Evolutionary conservation across 208 protist genomes (phyloP), one percentile per base, ranked within the genome.

Genomic region (Trypanosoma lewisi): DNA sequence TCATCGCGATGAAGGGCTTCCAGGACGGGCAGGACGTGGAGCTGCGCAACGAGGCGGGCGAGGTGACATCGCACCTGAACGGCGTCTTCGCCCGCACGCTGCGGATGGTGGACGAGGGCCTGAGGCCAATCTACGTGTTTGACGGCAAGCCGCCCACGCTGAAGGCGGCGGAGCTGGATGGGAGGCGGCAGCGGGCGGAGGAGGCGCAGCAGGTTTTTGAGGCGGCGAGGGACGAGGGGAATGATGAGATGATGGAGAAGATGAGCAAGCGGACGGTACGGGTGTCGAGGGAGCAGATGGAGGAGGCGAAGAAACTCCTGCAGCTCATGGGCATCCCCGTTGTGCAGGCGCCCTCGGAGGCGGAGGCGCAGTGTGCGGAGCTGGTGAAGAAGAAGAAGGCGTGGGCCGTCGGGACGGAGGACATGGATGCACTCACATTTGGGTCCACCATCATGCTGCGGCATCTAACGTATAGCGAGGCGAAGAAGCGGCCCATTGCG

Each of bases 361-460:
- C 98, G 17, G 98, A 99, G 75, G 98, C 98, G 39, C 98, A 99
- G 86, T 99, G 98, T 73, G 99, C 98, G 3, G 97, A 93, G 58
- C 70, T 99, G 11, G 84, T 89, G 28, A 93, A 96, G 70, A 86
- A 70, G 30, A 96, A 96, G 3, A 91, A 97, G 56, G 97, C 98
- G 30, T 99, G 87, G 86, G 99, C 96, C 0, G 98, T 98, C 4
- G 98, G 84, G 9, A 99, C 99, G 17, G 98, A 99, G 77, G 99
- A 99, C 80, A 99, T 99, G 98, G 99, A 99, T 73, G 87, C 98
- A 12, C 89, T 99, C 2, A 99, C 98, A 1, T 99, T 99, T 75
- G 98, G 97, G 14, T 83, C 97, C 0, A 82, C 80, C 6, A 77
- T 98, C 30, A 83, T 99, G 65, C 69, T 99, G 2, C 87, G 99